These are phyloP conservation scores for Teratosphaeria zuluensis DNA, from an alignment of 2,329 filamentous ascomycete genomes.

Conservation along the genomic window DNA sequence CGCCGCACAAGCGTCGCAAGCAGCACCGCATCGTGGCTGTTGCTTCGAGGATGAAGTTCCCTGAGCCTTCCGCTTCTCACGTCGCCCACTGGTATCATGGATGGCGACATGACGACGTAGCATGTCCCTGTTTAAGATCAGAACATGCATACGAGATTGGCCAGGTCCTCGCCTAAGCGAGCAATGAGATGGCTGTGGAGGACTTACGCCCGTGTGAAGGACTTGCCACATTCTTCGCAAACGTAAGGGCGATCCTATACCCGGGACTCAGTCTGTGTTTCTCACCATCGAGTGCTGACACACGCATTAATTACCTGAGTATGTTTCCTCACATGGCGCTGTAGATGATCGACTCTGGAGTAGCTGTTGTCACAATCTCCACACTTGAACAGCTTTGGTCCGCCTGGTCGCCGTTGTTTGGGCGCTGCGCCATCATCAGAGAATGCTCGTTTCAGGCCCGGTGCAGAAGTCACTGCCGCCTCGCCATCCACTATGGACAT, in stretches of 20 bases:
- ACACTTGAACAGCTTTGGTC: background rate
- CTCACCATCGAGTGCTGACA: background rate
- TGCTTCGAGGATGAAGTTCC: background rate
- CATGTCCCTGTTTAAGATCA: background rate
- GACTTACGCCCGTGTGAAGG: background rate
- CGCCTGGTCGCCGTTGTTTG: background rate
- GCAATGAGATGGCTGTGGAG: background rate
- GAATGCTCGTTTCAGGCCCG: background rate
- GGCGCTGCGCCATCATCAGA: background rate
- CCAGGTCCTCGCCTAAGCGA: background rate
- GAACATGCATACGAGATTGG: background rate
- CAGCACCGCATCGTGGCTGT: background rate
- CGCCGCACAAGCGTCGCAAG: background rate
- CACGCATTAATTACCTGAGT: background rate
- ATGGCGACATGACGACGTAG: background rate
- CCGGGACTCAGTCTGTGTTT: background rate
- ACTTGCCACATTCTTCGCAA: background rate
- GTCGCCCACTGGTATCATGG: background rate
- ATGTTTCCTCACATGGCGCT: background rate
- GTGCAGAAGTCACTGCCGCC: background rate
- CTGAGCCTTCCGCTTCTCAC: background rate
- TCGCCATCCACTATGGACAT: background rate
- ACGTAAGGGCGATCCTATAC: background rate
- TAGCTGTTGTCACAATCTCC: background rate
- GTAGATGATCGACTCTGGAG: background rate